A percentile compares a stretch with the other conserved stretches of the same genome.
Conservation (phyloP, 2,329 filamentous ascomycete genomes). For the Colletotrichum theobromicola region DNA sequence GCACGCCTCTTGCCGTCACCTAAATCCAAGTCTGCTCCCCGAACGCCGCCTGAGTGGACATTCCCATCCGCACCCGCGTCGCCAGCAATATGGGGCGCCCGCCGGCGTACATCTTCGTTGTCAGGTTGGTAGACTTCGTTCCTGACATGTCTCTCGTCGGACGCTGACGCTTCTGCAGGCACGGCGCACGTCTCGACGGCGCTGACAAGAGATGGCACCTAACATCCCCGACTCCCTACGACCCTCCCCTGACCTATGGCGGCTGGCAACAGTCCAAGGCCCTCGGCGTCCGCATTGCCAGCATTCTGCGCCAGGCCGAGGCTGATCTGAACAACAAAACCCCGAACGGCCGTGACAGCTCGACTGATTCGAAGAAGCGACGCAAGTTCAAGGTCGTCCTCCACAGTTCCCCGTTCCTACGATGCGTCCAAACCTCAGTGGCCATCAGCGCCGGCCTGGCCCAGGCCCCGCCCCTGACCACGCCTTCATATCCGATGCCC, state of each 20-base stretch:
- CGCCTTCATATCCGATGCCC: conserved; percentile 35
- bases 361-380: conserved; percentile 43
- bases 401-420: conserved; percentile 91
- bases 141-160: not conserved
- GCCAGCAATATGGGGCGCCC: conserved; percentile 41
- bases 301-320: conserved; percentile 64
- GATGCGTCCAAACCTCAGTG: conserved; percentile 91
- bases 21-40: not conserved
- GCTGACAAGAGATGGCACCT: conserved; percentile 96
- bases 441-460: conserved; percentile 86
- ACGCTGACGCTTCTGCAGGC: conserved; percentile 49
- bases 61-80: not conserved
- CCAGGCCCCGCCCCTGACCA: conserved; percentile 52
- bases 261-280: conserved; percentile 89
- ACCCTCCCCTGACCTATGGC: conserved; percentile 92
- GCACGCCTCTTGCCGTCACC: not conserved
- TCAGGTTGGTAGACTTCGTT: conserved; percentile 37
- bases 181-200: conserved; percentile 92
- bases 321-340: conserved; percentile 41
- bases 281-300: conserved; percentile 84
- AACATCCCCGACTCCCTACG: conserved; percentile 91
- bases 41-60: not conserved
- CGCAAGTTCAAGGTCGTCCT: conserved; percentile 80
- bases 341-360: conserved; percentile 24
- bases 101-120: conserved; percentile 49